Evolutionary conservation across 176 grass and related monocot species (phyloP).

Genomic region (Cymbopogon citratus): DNA sequence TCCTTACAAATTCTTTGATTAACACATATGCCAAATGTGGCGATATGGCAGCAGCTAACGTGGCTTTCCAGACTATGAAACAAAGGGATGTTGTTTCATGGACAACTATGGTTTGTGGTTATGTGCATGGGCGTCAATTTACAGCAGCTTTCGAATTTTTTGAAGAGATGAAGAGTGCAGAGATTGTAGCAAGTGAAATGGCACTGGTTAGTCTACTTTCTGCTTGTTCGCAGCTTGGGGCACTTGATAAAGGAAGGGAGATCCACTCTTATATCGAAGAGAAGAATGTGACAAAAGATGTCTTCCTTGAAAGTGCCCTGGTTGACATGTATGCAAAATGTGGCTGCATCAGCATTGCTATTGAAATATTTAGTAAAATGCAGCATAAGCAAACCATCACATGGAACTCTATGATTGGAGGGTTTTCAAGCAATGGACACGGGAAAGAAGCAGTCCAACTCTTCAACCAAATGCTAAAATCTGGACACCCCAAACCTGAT

Average conservation of each 20-base stretch:
- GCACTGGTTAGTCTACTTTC: constrained; percentile 73
- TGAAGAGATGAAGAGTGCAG: constrained; percentile 55
- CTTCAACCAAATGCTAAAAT: constrained; percentile 57
- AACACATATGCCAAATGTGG: constrained; percentile 91
- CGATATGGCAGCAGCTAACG: constrained; percentile 48
- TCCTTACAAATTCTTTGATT: constrained; percentile 68
- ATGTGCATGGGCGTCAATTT: constrained; percentile 50
- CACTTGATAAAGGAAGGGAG: constrained; percentile 63
- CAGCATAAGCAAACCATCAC: constrained; percentile 45
- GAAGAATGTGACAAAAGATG: constrained; percentile 49
- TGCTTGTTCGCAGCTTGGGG: constrained; percentile 70
- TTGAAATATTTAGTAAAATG: constrained; percentile 56
- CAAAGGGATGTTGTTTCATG: constrained; percentile 64
- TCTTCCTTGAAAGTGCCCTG: constrained; percentile 55
- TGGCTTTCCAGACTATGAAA: constrained; percentile 48
- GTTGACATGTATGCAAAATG: constrained; percentile 95
- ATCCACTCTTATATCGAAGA: constrained; percentile 71
- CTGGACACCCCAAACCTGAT: constrained; percentile 52
- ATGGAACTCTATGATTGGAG: constrained; percentile 81
- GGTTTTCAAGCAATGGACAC: constrained; percentile 66
- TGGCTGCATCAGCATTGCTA: constrained; percentile 53
- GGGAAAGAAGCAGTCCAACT: constrained; percentile 50
- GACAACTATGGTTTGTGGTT: constrained; percentile 76
- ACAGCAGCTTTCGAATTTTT: constrained; percentile 57
- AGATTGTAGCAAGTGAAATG: constrained; percentile 53